phyloP scores from a whole-genome alignment of 768 basidiomycete species.

The Peribolospora baueri region DNA sequence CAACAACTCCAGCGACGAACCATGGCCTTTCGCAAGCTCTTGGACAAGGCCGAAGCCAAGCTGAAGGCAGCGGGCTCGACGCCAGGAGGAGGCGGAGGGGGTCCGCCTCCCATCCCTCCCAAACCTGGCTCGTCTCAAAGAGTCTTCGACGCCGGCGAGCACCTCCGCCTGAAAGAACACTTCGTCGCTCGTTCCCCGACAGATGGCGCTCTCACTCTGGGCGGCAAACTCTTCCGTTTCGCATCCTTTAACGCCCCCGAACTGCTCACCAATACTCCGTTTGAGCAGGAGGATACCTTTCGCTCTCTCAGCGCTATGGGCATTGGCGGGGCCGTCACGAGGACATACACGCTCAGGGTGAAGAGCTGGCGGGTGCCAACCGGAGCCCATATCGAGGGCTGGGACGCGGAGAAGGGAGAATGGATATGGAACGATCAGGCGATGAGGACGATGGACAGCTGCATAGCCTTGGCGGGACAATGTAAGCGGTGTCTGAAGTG shows the following conservation, averaged over 20 bases:
- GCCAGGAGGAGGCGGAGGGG: too few species aligned
- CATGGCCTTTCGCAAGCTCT: too few species aligned
- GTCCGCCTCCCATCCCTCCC: too few species aligned
- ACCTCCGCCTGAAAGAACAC: too few species aligned
- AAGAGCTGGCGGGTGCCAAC: constrained; percentile 1
- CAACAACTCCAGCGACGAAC: too few species aligned
- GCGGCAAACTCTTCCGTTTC: constrained; percentile 10
- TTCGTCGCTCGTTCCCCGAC: too few species aligned
- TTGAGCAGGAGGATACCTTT: constrained; percentile 11
- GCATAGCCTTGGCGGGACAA: constrained; percentile 5
- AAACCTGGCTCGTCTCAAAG: too few species aligned
- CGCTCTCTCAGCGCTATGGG: neutral
- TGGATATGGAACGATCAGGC: constrained; percentile 10
- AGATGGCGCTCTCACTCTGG: neutral
- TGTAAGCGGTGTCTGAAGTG: neutral
- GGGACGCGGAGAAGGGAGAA: constrained; percentile 7
- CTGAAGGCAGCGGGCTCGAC: too few species aligned
- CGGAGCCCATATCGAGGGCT: constrained; percentile 11
- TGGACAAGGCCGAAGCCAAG: too few species aligned
- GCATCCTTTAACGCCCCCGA: constrained; percentile 12
- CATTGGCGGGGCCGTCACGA: constrained; percentile 7
- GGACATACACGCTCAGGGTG: constrained; percentile 10
- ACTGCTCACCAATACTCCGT: constrained; percentile 10
- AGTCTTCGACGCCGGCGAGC: too few species aligned
- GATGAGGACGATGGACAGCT: constrained; percentile 6